A percentile compares a stretch with the other conserved stretches of the same genome.
Evolutionary conservation across 805 yeast genomes (phyloP).

Genomic region (Metschnikowia gelsemii): DNA sequence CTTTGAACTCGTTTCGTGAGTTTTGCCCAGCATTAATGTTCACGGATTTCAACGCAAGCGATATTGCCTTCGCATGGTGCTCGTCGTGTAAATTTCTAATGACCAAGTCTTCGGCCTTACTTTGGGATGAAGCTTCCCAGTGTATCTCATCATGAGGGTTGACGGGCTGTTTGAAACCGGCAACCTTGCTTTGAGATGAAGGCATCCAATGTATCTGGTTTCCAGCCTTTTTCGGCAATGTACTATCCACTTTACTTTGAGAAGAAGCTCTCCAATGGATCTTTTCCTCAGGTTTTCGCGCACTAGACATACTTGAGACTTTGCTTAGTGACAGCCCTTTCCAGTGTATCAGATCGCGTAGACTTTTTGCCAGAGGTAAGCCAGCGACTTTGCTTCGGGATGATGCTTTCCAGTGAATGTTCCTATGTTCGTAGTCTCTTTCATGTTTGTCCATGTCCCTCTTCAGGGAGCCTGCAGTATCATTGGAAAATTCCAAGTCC

Average conservation of each 20-base stretch:
- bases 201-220: slow-evolving; percentile 5
- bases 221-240: not conserved
- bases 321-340: too few relatives aligned
- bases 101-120: not conserved
- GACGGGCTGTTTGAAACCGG: not conserved
- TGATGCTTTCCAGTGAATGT: slow-evolving; percentile 2
- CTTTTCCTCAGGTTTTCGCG: not conserved
- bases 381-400: slow-evolving; percentile 3
- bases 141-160: not conserved
- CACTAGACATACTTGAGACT: not conserved
- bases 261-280: slow-evolving; percentile 4
- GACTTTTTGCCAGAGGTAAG: too few relatives aligned
- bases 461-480: not conserved
- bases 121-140: slow-evolving; percentile 2
- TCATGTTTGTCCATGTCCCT: too few relatives aligned
- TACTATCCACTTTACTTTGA: not conserved
- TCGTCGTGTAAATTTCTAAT: slow-evolving; percentile 3
- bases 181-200: slow-evolving; percentile 8
- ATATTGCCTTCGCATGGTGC: not conserved
- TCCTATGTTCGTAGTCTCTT: too few relatives aligned
- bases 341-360: too few relatives aligned
- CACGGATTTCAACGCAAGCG: not conserved
- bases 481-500: too few relatives aligned
- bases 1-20: not conserved
- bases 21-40: not conserved